A percentile compares a stretch with the other conserved stretches of the same genome.
Conservation (phyloP, 2,329 filamentous ascomycete genomes). For the Pseudocercospora vitis region DNA sequence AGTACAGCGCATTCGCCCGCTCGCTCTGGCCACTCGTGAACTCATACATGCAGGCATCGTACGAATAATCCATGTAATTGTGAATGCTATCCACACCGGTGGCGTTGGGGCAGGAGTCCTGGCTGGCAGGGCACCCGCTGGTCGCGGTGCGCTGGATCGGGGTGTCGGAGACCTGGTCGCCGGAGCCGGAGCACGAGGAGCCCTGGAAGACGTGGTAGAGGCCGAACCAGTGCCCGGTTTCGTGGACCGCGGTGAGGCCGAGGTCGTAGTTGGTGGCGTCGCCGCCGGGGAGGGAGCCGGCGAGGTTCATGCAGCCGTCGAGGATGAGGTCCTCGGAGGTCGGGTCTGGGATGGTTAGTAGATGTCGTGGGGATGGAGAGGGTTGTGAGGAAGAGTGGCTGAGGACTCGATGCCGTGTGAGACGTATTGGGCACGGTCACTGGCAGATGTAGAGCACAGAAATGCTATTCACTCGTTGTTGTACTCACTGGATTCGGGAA, state of each 20-base stretch:
- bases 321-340: constrained; percentile 40
- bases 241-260: constrained; percentile 47
- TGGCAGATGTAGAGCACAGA: too few species aligned
- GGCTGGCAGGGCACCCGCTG: constrained; percentile 51
- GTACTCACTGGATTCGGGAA: constrained; percentile 42
- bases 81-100: constrained; percentile 52
- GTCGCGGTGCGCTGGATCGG: constrained; percentile 43
- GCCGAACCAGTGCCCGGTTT: constrained; percentile 48
- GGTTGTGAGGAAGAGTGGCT: too few species aligned
- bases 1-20: constrained; percentile 23
- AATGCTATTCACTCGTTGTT: too few species aligned
- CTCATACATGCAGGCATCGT: constrained; percentile 27
- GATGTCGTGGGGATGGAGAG: too few species aligned
- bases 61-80: constrained; percentile 53
- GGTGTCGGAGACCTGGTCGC: constrained; percentile 48
- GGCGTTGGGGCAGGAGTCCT: constrained; percentile 50
- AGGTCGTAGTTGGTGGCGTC: constrained; percentile 47
- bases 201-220: constrained; percentile 48
- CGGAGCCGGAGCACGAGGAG: constrained; percentile 41
- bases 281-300: constrained; percentile 54
- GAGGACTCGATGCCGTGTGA: too few species aligned
- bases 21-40: constrained; percentile 26
- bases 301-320: constrained; percentile 58
- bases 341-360: too few species aligned
- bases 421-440: too few species aligned